Conservation (phyloP, 805 yeast genomes). For the Ogataea paradorogensis region DNA sequence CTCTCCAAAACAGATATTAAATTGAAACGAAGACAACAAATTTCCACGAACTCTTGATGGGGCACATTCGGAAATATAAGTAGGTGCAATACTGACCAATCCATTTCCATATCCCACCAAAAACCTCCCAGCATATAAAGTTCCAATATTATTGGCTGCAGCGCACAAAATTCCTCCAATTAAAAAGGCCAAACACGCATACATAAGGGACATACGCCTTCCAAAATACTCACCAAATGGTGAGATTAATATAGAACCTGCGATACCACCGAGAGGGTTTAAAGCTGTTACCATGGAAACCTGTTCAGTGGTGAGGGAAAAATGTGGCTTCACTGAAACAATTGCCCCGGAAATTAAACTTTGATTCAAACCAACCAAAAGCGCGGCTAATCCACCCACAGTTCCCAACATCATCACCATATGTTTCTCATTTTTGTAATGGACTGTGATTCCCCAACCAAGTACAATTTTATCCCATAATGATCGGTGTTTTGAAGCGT, state of each 20-base stretch:
- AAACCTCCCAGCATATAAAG: constrained; percentile 60
- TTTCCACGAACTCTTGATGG: constrained; percentile 57
- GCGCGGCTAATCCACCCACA: constrained; percentile 62
- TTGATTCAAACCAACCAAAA: constrained; percentile 68
- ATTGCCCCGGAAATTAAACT: constrained; percentile 64
- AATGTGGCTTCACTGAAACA: constrained; percentile 44
- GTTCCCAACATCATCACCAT: constrained; percentile 49
- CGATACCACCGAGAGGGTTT: constrained; percentile 67
- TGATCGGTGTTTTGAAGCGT: constrained; percentile 31
- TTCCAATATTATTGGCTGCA: constrained; percentile 40
- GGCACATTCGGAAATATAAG: constrained; percentile 59
- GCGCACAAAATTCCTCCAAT: constrained; percentile 61
- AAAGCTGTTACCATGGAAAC: constrained; percentile 53
- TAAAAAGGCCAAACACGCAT: constrained; percentile 59
- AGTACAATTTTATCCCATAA: constrained; percentile 38
- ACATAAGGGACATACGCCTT: constrained; percentile 50
- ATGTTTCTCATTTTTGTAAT: constrained; percentile 43
- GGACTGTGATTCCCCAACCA: constrained; percentile 33
- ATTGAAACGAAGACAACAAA: constrained; percentile 59
- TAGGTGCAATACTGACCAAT: constrained; percentile 63
- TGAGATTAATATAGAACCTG: constrained; percentile 58
- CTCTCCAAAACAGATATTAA: constrained; percentile 65
- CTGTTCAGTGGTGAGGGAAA: constrained; percentile 41
- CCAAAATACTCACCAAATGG: constrained; percentile 57
- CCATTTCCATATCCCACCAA: constrained; percentile 64